Percentiles rank a stretch among this genome's conserved stretches.
These are phyloP conservation scores for Fusarium sp. DNA, from an alignment of 2,329 filamentous ascomycete species.

Conservation along the genomic window DNA sequence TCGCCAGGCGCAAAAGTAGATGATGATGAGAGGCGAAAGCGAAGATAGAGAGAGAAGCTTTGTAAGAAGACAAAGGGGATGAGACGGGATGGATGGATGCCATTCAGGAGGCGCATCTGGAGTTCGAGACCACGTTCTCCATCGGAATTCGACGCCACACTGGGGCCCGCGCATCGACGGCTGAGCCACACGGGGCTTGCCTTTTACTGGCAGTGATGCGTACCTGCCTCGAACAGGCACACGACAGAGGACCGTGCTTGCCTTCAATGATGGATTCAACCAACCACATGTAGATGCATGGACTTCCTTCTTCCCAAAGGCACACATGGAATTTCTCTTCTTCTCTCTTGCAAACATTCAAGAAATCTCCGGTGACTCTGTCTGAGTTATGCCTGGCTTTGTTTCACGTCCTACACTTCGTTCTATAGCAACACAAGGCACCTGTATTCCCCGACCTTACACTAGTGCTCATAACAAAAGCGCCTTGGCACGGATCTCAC, in stretches of 20 bases:
- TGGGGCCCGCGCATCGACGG: neutral
- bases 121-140: slow-evolving; percentile 38
- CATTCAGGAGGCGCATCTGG: slow-evolving; percentile 36
- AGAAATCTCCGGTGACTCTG: neutral
- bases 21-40: slow-evolving; percentile 24
- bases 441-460: slow-evolving; percentile 28
- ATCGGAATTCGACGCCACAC: slow-evolving; percentile 33
- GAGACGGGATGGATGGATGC: slow-evolving; percentile 17
- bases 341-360: neutral
- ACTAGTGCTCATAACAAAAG: slow-evolving; percentile 8
- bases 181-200: slow-evolving; percentile 35
- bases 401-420: neutral
- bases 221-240: neutral
- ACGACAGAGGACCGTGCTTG: neutral
- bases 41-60: slow-evolving; percentile 15
- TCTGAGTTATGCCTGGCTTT: neutral
- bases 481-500: neutral
- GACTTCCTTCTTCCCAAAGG: neutral
- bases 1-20: slow-evolving; percentile 33
- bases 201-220: neutral
- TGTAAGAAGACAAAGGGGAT: slow-evolving; percentile 21
- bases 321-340: neutral
- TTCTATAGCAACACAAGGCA: slow-evolving; percentile 6
- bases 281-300: neutral
- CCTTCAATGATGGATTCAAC: neutral